Evolutionary conservation across 257 asterid species (phyloP).

Genomic region (Rehmannia glutinosa): DNA sequence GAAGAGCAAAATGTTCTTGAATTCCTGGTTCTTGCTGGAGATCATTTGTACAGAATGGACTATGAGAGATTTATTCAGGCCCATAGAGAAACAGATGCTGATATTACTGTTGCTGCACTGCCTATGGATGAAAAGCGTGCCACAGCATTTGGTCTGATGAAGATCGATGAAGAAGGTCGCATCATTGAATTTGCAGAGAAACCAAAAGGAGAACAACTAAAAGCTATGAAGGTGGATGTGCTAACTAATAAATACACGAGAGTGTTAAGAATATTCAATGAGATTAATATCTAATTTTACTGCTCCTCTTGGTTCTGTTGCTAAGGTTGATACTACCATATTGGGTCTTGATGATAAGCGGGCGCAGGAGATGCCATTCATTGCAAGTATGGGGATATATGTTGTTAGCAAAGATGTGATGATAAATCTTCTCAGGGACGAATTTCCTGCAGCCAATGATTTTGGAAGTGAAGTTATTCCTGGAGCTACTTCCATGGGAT

Average conservation of each 20-base stretch:
- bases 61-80: conserved; percentile 94
- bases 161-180: conserved; percentile 97
- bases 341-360: conserved; percentile 86
- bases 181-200: conserved; percentile 87
- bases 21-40: conserved; percentile 88
- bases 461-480: conserved; percentile 97
- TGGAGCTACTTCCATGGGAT: conserved; percentile 79
- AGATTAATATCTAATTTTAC: conserved; percentile 12
- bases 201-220: conserved; percentile 87
- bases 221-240: conserved; percentile 67
- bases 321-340: conserved; percentile 86
- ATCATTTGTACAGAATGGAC: conserved; percentile 93
- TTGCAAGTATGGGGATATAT: conserved; percentile 94
- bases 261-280: background rate
- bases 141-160: conserved; percentile 92
- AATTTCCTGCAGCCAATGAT: conserved; percentile 90
- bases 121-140: conserved; percentile 98
- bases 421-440: conserved; percentile 59
- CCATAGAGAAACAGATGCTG: conserved; percentile 98
- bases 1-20: conserved; percentile 91
- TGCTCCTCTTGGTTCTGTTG: background rate
- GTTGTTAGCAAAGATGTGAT: conserved; percentile 91
- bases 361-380: conserved; percentile 88
- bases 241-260: background rate
- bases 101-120: conserved; percentile 92